Evolutionary conservation across 1,139 yeast genomes (phyloP).

Genomic region (Pichia cactophila): DNA sequence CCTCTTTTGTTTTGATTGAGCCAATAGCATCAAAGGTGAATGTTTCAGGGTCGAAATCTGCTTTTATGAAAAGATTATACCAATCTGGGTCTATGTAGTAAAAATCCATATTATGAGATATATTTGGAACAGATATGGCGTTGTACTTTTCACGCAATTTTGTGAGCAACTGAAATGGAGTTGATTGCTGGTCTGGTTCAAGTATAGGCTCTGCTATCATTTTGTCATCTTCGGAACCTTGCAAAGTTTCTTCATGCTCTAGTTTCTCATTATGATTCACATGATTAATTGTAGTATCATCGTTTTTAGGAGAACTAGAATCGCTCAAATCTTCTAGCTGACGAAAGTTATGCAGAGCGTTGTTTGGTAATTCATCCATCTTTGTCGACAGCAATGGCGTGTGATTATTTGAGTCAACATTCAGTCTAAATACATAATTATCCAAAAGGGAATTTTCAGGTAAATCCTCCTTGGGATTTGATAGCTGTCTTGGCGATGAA

Average conservation of each 20-base stretch:
- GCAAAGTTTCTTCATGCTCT: background rate
- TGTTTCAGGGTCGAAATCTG: constrained; percentile 1
- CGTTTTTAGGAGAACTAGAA: background rate
- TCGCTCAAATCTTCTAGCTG: background rate
- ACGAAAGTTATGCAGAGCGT: background rate
- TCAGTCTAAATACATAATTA: background rate
- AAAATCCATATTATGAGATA: background rate
- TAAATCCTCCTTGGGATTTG: background rate
- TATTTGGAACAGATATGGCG: background rate
- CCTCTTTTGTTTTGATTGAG: constrained; percentile 1
- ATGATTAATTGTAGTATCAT: too few relatives aligned
- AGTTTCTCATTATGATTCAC: too few relatives aligned
- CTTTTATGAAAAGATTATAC: constrained; percentile 4
- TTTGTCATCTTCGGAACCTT: background rate
- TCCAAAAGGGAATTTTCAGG: background rate
- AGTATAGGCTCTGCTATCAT: background rate
- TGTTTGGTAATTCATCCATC: background rate
- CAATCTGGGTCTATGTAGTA: constrained; percentile 10
- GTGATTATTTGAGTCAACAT: background rate
- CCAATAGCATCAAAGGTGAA: constrained; percentile 5
- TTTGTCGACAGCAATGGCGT: background rate
- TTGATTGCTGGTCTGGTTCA: background rate
- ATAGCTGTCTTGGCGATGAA: background rate
- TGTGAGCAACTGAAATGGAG: constrained; percentile 1
- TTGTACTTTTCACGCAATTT: constrained; percentile 4